Percentiles rank a stretch among this genome's conserved stretches.
These are phyloP conservation scores for Lithospermum erythrorhizon DNA, from an alignment of 257 asterid species.

Conservation along the genomic window DNA sequence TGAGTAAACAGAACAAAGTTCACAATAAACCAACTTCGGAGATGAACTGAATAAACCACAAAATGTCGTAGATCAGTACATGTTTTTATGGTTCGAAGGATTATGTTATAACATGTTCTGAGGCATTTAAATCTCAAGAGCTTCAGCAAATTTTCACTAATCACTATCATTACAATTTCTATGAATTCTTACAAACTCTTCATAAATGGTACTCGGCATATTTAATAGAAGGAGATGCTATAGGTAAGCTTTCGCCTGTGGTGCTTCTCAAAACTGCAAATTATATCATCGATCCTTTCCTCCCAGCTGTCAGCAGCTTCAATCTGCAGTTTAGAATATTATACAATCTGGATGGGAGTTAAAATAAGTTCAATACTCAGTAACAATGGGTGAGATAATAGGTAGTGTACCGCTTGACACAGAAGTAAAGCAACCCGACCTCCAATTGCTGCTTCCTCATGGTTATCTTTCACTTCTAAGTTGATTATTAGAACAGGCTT, in stretches of 20 bases:
- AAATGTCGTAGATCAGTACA: no score
- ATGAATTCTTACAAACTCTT: not conserved
- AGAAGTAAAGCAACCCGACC: constrained; percentile 73
- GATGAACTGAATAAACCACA: no score
- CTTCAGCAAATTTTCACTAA: no score
- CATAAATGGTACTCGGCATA: constrained; percentile 8
- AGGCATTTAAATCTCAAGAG: no score
- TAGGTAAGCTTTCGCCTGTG: constrained; percentile 66
- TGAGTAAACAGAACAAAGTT: no score
- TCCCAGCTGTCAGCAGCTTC: constrained; percentile 69
- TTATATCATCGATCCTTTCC: constrained; percentile 57
- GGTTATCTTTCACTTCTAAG: constrained; percentile 96
- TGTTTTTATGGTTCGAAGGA: no score
- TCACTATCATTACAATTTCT: no score
- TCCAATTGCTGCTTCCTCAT: constrained; percentile 95
- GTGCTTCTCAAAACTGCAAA: constrained; percentile 64
- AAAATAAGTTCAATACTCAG: not conserved
- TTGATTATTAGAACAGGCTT: constrained; percentile 80
- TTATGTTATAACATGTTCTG: no score
- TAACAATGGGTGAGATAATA: not conserved
- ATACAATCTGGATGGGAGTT: not conserved
- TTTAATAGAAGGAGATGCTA: constrained; percentile 60
- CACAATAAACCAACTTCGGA: no score
- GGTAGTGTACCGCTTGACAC: constrained; percentile 64
- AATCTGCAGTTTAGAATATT: constrained; percentile 33